These are phyloP conservation scores for Cladosporium colombiae DNA, from an alignment of 2,329 filamentous ascomycete genomes.

Conservation along the genomic window DNA sequence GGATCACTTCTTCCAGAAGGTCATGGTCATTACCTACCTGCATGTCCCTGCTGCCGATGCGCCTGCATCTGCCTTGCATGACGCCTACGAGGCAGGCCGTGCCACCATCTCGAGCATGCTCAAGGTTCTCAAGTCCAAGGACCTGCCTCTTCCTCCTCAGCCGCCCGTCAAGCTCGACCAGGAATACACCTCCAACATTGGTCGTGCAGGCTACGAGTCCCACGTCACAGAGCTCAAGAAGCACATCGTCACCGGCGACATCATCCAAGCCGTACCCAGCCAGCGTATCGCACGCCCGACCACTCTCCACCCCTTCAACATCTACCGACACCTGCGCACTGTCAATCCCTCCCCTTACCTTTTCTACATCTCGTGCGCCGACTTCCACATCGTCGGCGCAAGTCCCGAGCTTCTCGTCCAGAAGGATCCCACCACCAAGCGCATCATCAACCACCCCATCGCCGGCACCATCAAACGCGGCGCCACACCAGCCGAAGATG, in stretches of 20 bases:
- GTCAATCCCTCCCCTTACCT: constrained; percentile 97
- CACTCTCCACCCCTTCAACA: constrained; percentile 91
- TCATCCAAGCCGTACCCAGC: constrained; percentile 95
- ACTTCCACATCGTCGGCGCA: constrained; percentile 93
- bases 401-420: constrained; percentile 95
- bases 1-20: constrained; percentile 88
- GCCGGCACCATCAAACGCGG: constrained; percentile 92
- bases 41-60: constrained; percentile 56
- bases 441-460: constrained; percentile 95
- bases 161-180: constrained; percentile 70
- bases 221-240: constrained; percentile 85
- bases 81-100: constrained; percentile 69
- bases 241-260: constrained; percentile 89
- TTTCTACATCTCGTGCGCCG: constrained; percentile 89
- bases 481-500: constrained; percentile 77
- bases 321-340: constrained; percentile 93
- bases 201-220: constrained; percentile 81
- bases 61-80: constrained; percentile 54
- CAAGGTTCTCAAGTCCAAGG: constrained; percentile 68
- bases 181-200: constrained; percentile 89
- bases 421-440: constrained; percentile 66
- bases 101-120: constrained; percentile 67
- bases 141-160: constrained; percentile 69
- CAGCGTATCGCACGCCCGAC: constrained; percentile 91
- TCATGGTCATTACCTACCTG: constrained; percentile 92